Evolutionary conservation across 1,284 basidiomycete genomes (phyloP).

Genomic region (Ustilago lituana): DNA sequence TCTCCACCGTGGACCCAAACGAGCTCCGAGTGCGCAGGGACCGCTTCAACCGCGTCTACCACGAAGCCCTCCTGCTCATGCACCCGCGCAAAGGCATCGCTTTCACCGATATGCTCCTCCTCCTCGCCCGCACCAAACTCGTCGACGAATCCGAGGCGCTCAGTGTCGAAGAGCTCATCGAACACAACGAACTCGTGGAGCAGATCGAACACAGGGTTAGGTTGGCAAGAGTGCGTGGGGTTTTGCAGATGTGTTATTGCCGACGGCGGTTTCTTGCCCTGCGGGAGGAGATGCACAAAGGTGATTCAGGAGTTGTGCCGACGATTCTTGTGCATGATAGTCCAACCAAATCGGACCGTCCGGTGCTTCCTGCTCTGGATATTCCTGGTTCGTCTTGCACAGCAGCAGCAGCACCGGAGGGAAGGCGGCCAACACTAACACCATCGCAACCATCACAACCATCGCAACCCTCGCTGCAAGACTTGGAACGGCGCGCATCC

Average conservation of each 20-base stretch:
- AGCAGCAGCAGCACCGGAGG: constrained; percentile 1
- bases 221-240: constrained; percentile 57
- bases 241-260: constrained; percentile 58
- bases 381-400: constrained; percentile 12
- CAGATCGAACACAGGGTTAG: constrained; percentile 57
- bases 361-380: constrained; percentile 10
- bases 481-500: constrained; percentile 40
- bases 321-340: constrained; percentile 29
- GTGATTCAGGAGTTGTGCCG: constrained; percentile 13
- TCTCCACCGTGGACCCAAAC: constrained; percentile 32
- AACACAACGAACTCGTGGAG: constrained; percentile 54
- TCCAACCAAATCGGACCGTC: constrained; percentile 6
- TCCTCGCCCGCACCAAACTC: constrained; percentile 90
- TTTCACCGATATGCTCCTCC: constrained; percentile 87
- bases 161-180: constrained; percentile 61
- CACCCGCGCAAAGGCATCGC: constrained; percentile 76
- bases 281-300: constrained; percentile 27
- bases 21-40: constrained; percentile 55
- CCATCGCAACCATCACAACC: no score
- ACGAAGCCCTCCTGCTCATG: constrained; percentile 70
- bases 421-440: constrained; percentile 6
- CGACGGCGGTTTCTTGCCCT: constrained; percentile 55
- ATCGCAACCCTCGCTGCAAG: constrained; percentile 29
- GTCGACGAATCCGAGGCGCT: constrained; percentile 76
- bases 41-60: constrained; percentile 64